Evolutionary conservation across 2,329 filamentous ascomycete genomes (phyloP).

Genomic region (Lasiodiplodia sp.): DNA sequence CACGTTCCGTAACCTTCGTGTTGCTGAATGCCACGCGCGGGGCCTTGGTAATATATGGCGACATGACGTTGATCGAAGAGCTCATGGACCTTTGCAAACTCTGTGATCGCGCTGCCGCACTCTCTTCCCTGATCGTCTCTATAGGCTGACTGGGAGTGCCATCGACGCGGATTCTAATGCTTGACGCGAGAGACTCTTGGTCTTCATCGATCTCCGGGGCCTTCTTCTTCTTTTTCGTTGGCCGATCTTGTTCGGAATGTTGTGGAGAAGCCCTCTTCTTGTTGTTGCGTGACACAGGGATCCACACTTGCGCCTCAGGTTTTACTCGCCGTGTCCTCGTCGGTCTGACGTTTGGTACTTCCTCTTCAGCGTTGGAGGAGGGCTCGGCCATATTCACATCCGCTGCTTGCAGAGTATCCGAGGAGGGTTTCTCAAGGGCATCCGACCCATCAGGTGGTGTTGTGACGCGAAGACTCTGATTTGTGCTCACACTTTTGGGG

Average conservation of each 20-base stretch:
- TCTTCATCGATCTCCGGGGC: not conserved
- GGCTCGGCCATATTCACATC: not conserved
- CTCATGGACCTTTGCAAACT: not conserved
- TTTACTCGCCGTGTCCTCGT: not conserved
- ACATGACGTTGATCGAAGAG: not conserved
- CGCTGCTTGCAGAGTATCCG: not conserved
- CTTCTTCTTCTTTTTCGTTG: constrained; percentile 1
- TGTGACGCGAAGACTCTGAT: not conserved
- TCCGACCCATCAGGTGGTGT: not conserved
- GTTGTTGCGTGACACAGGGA: not conserved
- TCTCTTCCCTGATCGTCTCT: not conserved
- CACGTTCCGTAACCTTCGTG: not conserved
- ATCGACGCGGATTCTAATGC: constrained; percentile 9
- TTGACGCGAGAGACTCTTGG: constrained; percentile 8
- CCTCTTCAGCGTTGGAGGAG: constrained; percentile 23
- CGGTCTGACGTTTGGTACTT: constrained; percentile 23
- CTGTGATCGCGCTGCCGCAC: not conserved
- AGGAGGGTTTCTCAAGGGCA: not conserved
- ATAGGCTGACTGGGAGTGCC: not conserved
- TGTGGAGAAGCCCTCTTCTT: constrained; percentile 6
- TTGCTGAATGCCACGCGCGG: constrained; percentile 23
- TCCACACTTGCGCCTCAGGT: not conserved
- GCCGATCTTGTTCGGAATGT: not conserved
- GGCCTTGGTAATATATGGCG: not conserved
- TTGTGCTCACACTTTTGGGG: no score